Evolutionary conservation across 2,329 filamentous ascomycete genomes (phyloP).

Genomic region (Diaporthe sp.): DNA sequence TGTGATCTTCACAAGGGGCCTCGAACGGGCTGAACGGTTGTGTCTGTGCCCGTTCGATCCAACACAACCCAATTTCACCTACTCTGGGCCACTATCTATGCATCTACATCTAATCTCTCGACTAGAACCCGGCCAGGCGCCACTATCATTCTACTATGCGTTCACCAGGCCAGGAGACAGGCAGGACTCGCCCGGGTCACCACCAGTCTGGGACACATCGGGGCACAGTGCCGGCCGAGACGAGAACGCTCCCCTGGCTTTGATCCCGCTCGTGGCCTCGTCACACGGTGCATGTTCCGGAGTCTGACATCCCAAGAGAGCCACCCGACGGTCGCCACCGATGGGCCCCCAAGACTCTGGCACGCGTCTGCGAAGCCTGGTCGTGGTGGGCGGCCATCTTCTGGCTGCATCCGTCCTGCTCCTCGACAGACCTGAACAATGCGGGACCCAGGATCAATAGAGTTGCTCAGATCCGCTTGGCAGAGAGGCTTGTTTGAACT

Average conservation of each 20-base stretch:
- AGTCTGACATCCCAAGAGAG: neutral
- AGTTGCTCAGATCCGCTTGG: neutral
- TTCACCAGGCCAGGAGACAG: neutral
- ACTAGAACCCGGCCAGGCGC: conserved; percentile 6
- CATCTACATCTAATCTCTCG: conserved; percentile 7
- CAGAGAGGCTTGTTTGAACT: conserved; percentile 1
- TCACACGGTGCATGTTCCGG: conserved; percentile 4
- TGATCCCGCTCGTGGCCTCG: neutral
- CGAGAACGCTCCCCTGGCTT: neutral
- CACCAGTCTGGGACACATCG: neutral
- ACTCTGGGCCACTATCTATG: neutral
- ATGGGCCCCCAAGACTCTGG: neutral
- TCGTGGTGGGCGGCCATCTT: neutral
- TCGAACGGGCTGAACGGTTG: conserved; percentile 7
- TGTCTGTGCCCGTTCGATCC: conserved; percentile 12
- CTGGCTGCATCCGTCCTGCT: conserved; percentile 17
- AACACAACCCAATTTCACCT: conserved; percentile 12
- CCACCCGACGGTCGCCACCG: neutral
- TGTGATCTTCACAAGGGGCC: conserved; percentile 26
- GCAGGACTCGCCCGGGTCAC: neutral
- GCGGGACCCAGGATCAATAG: neutral
- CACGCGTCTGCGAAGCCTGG: neutral
- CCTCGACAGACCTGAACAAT: neutral
- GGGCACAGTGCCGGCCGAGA: neutral
- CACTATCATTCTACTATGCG: neutral